Evolutionary conservation across 768 basidiomycete species (phyloP).

Genomic region (Podaxis mareebaensis): DNA sequence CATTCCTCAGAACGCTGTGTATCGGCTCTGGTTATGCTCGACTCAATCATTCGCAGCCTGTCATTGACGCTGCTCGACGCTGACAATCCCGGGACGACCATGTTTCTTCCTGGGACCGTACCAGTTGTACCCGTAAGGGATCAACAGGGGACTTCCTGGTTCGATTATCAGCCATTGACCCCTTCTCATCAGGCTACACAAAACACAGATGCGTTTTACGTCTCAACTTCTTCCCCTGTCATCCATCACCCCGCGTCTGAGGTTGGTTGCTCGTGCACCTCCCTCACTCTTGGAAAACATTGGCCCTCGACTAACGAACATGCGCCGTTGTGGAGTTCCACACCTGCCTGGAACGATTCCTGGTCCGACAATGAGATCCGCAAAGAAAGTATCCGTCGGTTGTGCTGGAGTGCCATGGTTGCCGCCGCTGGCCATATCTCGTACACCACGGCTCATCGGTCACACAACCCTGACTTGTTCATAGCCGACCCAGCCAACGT

Average conservation of each 20-base stretch:
- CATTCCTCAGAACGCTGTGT: slow-evolving; percentile 54
- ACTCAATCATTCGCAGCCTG: slow-evolving; percentile 65
- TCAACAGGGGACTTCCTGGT: slow-evolving; percentile 20
- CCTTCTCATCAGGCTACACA: background rate
- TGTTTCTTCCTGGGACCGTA: slow-evolving; percentile 51
- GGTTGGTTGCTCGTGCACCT: slow-evolving; percentile 45
- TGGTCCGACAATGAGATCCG: slow-evolving; percentile 66
- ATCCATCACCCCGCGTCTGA: slow-evolving; percentile 18
- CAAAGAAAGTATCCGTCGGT: slow-evolving; percentile 69
- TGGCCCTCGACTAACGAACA: slow-evolving; percentile 54
- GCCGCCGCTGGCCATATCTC: slow-evolving; percentile 65
- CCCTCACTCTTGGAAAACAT: slow-evolving; percentile 49
- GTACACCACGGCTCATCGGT: slow-evolving; percentile 50
- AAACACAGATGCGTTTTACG: slow-evolving; percentile 2
- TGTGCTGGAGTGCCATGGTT: slow-evolving; percentile 73
- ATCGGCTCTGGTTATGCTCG: slow-evolving; percentile 62
- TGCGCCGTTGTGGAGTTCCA: slow-evolving; percentile 62
- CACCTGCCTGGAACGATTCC: slow-evolving; percentile 61
- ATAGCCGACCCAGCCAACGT: slow-evolving; percentile 69
- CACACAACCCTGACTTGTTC: slow-evolving; percentile 48
- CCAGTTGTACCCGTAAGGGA: slow-evolving; percentile 37
- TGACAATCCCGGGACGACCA: slow-evolving; percentile 50
- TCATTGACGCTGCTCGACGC: slow-evolving; percentile 61
- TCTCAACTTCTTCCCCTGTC: slow-evolving; percentile 13
- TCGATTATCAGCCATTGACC: slow-evolving; percentile 20